Base-by-base conservation (phyloP, 2,329 filamentous ascomycete species). In the Aspergillus chevalieri region DNA sequence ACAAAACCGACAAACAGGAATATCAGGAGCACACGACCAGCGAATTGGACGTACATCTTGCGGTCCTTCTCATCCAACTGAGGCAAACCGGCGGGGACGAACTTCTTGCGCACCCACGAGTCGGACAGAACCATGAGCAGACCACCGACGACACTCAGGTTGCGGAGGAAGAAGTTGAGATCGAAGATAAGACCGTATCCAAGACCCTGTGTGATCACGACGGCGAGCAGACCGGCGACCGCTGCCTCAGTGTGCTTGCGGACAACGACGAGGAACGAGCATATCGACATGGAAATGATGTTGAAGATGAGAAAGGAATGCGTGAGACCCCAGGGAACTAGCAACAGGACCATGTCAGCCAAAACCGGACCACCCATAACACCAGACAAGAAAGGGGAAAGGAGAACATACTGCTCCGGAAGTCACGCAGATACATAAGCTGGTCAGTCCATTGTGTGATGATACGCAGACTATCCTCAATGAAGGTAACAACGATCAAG, bases 41-140 rank as follows among this genome's bases (percentile, higher is more conserved):
- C 93, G 54, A 98, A 85, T 82, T 97, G 93, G 76, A 98, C 94
- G 80, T 98, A 98, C 92, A 97, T 97, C 82, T 97, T 98, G 75
- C 91, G 88, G 72, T 98, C 93, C 83, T 97, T 97, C 79, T 98
- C 93, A 68, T 97, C 93, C 47, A 98, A 82, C 71, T 89, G 83
- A 44, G 93, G 93, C 47, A 98, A 81, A 44, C 93, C 93, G 44
- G 93, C 93, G 55, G 95, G 95, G 3, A 91, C 92, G 76, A 96
- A 95, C 70, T 85, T 88, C 83, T 97, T 97, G 74, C 91, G 87
- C 57, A 96, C 90, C 90, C 92, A 97, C 50, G 89, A 95, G 75
- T 98, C 93, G 38, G 91, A 96, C 44, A 98, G 80, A 17, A 98
- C 93, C 93, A 98, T 97, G 62, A 98, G 81, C 42, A 98, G 82